Percentiles rank a stretch among this genome's conserved stretches.
Conservation (phyloP, 208 protist species). For the Crithidia mellificae region DNA sequence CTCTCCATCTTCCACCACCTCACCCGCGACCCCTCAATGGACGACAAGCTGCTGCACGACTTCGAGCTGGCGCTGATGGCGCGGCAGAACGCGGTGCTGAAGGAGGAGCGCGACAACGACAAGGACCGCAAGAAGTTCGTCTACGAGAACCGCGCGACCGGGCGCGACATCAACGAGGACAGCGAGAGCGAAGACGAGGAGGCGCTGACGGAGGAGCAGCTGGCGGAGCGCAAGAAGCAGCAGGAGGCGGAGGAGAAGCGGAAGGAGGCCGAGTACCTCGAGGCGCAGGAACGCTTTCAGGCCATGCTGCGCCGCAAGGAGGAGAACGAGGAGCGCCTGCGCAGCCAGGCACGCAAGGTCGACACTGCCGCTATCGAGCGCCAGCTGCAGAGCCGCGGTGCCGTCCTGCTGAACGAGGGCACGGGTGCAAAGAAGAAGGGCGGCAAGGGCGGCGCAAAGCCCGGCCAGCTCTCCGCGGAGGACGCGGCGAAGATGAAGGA, state of each 20-base stretch:
- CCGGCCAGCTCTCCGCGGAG: conserved; percentile 46
- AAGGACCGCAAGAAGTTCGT: conserved; percentile 57
- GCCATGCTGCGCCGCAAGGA: conserved; percentile 57
- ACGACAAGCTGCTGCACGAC: conserved; percentile 39
- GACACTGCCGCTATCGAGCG: conserved; percentile 61
- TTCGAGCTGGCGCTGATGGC: conserved; percentile 52
- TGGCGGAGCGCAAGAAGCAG: conserved; percentile 30
- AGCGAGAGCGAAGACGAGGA: conserved; percentile 49
- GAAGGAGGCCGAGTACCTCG: conserved; percentile 43
- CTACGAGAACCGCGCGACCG: conserved; percentile 43
- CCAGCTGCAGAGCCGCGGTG: conserved; percentile 54
- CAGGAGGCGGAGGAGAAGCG: conserved; percentile 48
- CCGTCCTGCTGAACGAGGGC: conserved; percentile 69
- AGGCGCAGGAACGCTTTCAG: conserved; percentile 49
- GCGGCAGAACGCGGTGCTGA: conserved; percentile 57
- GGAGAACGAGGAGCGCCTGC: conserved; percentile 64
- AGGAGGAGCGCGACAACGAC: conserved; percentile 66
- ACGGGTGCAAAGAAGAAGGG: conserved; percentile 40
- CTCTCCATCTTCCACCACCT: conserved; percentile 50
- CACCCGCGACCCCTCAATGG: conserved; percentile 34
- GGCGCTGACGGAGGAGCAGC: conserved; percentile 36
- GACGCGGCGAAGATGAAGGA: conserved; percentile 54
- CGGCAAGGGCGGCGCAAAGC: conserved; percentile 47
- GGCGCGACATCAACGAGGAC: conserved; percentile 53
- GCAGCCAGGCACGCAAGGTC: conserved; percentile 55